These are phyloP conservation scores for Ceriops tagal DNA, from an alignment of 345 rosid genomes.

Conservation along the genomic window DNA sequence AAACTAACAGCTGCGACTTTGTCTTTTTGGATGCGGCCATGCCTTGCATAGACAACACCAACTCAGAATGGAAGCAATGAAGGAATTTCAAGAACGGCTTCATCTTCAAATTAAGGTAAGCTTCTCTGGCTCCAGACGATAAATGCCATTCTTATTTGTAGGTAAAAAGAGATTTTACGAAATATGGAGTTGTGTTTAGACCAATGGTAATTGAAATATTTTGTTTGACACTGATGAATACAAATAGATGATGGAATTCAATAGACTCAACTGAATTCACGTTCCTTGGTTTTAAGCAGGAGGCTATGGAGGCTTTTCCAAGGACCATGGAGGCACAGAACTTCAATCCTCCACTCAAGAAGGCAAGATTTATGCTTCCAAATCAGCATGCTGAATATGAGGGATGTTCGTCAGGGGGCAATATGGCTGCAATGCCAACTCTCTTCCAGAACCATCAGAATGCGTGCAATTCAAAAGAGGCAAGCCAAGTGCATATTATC, in stretches of 20 bases:
- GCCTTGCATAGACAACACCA: not conserved
- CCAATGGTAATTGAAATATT: no score
- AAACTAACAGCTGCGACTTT: conserved; percentile 12
- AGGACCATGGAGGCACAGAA: conserved; percentile 14
- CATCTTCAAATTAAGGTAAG: conserved; percentile 20
- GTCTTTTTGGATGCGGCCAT: conserved; percentile 10
- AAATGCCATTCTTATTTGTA: not conserved
- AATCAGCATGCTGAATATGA: not conserved
- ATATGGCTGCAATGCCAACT: not conserved
- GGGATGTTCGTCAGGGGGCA: not conserved
- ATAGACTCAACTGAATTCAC: not conserved
- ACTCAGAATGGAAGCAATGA: not conserved
- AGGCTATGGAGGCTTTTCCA: not conserved
- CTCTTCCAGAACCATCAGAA: conserved; percentile 12
- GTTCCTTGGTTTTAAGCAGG: not conserved
- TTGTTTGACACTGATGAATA: no score
- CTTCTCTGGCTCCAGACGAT: not conserved
- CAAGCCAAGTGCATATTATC: not conserved
- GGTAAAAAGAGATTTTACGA: not conserved
- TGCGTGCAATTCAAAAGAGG: conserved; percentile 2
- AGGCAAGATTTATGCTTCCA: not conserved
- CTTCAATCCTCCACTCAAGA: not conserved
- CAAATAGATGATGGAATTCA: not conserved
- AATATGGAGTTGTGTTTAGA: no score
- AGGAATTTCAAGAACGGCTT: not conserved